phyloP scores from a whole-genome alignment of 768 basidiomycete genomes.

The Trametes coccinea region DNA sequence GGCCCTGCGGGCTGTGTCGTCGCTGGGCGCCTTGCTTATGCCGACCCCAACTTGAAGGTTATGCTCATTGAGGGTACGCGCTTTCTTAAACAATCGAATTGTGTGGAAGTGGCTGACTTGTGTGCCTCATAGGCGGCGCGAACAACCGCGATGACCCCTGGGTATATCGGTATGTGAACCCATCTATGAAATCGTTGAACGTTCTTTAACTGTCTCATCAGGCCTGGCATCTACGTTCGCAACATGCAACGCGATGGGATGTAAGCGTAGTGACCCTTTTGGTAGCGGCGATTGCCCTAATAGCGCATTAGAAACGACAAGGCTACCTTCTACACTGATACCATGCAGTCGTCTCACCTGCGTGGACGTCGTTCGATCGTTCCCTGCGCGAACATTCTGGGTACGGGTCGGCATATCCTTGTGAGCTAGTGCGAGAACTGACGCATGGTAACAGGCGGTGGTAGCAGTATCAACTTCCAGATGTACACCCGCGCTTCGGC shows the following conservation, averaged over 20 bases:
- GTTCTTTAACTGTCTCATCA: constrained; percentile 17
- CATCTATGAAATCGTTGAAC: not conserved
- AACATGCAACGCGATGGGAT: constrained; percentile 73
- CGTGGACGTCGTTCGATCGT: constrained; percentile 68
- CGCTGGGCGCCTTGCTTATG: constrained; percentile 68
- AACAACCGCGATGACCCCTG: constrained; percentile 76
- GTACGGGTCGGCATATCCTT: constrained; percentile 2
- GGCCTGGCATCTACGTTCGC: constrained; percentile 66
- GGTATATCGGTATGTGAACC: constrained; percentile 55
- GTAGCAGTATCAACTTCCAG: constrained; percentile 70
- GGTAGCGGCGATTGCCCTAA: not conserved
- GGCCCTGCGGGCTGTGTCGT: constrained; percentile 72
- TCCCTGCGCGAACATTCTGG: constrained; percentile 59
- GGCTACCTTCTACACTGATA: constrained; percentile 71
- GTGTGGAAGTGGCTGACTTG: not conserved
- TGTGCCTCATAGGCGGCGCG: constrained; percentile 47
- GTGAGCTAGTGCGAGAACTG: not conserved
- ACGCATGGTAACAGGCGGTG: constrained; percentile 23
- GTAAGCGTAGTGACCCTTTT: constrained; percentile 38
- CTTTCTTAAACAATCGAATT: not conserved
- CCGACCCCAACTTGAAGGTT: constrained; percentile 71
- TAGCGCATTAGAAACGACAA: constrained; percentile 57
- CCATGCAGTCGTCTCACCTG: constrained; percentile 53
- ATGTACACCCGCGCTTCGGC: constrained; percentile 75
- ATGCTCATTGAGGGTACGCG: constrained; percentile 70